Conservation (phyloP, 345 rosid species). For the Odontarrhena argentea region DNA sequence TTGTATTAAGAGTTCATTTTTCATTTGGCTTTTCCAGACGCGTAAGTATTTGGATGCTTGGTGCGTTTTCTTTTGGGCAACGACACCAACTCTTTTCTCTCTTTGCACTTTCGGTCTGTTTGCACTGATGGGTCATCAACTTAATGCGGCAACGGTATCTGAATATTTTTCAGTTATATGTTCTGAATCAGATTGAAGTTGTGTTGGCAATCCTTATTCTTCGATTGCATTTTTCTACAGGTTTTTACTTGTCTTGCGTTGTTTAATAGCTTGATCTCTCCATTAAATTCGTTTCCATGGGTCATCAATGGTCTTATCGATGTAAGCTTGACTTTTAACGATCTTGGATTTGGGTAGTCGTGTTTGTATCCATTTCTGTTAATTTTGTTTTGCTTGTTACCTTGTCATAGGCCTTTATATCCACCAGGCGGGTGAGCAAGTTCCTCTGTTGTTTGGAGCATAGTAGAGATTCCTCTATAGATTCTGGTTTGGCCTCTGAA, state of each 20-base stretch:
- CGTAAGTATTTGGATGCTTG: slow-evolving; percentile 95
- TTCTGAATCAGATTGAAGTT: not conserved
- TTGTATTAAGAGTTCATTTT: slow-evolving; percentile 8
- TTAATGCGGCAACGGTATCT: slow-evolving; percentile 88
- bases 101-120: slow-evolving; percentile 82
- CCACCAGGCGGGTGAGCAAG: slow-evolving; percentile 76
- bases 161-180: not conserved
- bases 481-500: slow-evolving; percentile 43
- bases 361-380: slow-evolving; percentile 11
- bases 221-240: slow-evolving; percentile 45
- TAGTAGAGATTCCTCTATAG: slow-evolving; percentile 41
- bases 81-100: slow-evolving; percentile 93
- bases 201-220: slow-evolving; percentile 1
- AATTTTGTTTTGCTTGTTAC: slow-evolving; percentile 17
- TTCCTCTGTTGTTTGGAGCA: slow-evolving; percentile 66
- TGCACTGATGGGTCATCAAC: slow-evolving; percentile 87
- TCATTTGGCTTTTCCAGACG: slow-evolving; percentile 52
- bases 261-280: slow-evolving; percentile 85
- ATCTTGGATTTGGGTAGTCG: slow-evolving; percentile 10
- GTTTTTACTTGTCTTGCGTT: slow-evolving; percentile 94
- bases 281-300: slow-evolving; percentile 95
- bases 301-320: slow-evolving; percentile 94
- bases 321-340: slow-evolving; percentile 54
- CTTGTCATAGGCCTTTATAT: slow-evolving; percentile 72
- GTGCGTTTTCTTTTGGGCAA: slow-evolving; percentile 99